Percentiles rank a stretch among this genome's conserved stretches.
Conservation (phyloP, 2,329 filamentous ascomycete species). For the Alternaria incomplexa region DNA sequence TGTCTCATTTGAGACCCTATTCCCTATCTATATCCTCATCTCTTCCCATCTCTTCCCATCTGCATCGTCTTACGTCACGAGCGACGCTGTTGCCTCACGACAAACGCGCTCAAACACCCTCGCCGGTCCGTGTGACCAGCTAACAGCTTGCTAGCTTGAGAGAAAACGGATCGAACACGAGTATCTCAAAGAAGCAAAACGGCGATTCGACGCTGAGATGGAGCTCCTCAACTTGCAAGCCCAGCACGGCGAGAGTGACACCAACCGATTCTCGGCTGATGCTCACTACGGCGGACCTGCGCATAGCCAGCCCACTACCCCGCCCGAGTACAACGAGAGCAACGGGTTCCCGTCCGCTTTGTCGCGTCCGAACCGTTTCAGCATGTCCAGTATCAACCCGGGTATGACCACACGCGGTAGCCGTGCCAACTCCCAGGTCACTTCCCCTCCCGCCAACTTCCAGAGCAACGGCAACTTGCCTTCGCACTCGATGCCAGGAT, state of each 20-base stretch:
- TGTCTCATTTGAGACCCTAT: conserved; percentile 19
- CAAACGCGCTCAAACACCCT: conserved; percentile 17
- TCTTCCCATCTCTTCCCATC: conserved; percentile 20
- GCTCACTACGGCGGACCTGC: conserved; percentile 68
- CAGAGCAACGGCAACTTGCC: conserved; percentile 68
- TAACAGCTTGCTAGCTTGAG: conserved; percentile 70
- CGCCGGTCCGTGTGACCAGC: conserved; percentile 26
- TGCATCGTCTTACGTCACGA: conserved; percentile 12
- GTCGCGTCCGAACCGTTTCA: conserved; percentile 85
- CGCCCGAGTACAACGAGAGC: conserved; percentile 86
- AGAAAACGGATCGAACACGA: conserved; percentile 95
- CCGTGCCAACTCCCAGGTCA: conserved; percentile 78
- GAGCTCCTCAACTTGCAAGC: conserved; percentile 86
- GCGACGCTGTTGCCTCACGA: conserved; percentile 21
- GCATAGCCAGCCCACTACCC: conserved; percentile 94
- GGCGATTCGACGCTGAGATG: conserved; percentile 91
- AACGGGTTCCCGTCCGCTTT: conserved; percentile 80
- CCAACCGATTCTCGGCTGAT: conserved; percentile 83
- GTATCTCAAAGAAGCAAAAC: conserved; percentile 84
- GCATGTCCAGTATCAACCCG: conserved; percentile 77
- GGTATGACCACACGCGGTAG: conserved; percentile 69
- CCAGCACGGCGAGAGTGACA: conserved; percentile 80
- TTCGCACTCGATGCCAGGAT: conserved; percentile 84
- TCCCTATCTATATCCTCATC: conserved; percentile 12
- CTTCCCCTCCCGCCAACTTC: conserved; percentile 69